These are phyloP conservation scores for Sporothrix schenckii DNA, from an alignment of 2,329 filamentous ascomycete species.

Conservation along the genomic window DNA sequence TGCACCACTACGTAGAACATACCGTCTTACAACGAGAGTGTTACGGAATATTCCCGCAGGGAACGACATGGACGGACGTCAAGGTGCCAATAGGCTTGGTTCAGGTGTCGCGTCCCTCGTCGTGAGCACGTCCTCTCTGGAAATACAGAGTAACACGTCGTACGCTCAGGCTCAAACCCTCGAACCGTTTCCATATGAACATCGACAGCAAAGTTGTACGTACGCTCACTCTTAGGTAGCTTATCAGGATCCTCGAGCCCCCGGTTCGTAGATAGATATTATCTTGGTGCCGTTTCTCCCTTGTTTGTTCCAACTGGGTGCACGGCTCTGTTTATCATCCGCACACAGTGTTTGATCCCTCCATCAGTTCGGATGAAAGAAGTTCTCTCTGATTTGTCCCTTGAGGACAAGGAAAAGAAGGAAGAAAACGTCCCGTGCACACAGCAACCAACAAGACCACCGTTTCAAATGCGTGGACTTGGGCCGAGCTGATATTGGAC, in stretches of 20 bases:
- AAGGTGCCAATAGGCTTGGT: background rate
- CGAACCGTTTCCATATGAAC: constrained; percentile 12
- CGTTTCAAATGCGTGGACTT: constrained; percentile 23
- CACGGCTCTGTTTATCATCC: constrained; percentile 14
- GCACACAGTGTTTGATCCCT: background rate
- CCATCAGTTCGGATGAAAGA: constrained; percentile 10
- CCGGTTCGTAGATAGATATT: background rate
- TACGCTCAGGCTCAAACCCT: background rate
- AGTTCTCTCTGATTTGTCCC: background rate
- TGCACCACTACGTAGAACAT: no score
- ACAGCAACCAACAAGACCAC: constrained; percentile 9
- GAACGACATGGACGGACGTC: background rate
- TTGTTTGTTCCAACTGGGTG: constrained; percentile 13
- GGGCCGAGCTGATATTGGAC: constrained; percentile 20
- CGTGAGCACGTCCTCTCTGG: background rate
- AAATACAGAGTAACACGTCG: no score
- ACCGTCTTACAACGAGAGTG: background rate
- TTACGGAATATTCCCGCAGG: constrained; percentile 6
- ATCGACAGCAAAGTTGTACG: background rate
- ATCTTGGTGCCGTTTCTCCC: constrained; percentile 18
- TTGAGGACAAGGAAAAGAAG: background rate
- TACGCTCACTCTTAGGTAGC: no score
- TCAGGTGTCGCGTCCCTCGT: background rate
- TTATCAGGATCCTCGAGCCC: constrained; percentile 1
- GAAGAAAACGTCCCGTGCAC: background rate